Conservation (phyloP, 2,329 filamentous ascomycete genomes). For the Sclerotinia glacialis region DNA sequence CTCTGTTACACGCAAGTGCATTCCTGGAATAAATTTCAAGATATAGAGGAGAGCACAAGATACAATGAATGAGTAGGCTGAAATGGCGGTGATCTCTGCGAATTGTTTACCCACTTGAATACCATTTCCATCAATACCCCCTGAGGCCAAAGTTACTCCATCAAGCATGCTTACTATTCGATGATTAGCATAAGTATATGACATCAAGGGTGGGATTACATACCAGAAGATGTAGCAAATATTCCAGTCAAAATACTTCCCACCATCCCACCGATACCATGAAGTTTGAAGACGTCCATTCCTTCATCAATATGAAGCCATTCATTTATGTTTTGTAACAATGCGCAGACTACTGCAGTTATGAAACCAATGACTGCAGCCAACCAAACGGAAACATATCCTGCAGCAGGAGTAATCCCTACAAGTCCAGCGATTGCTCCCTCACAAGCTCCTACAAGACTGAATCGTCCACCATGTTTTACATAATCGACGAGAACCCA, state of each 20-base stretch:
- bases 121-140: constrained; percentile 51
- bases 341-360: constrained; percentile 44
- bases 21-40: constrained; percentile 56
- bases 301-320: constrained; percentile 55
- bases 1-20: constrained; percentile 53
- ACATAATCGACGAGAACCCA: constrained; percentile 55
- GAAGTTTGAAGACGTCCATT: constrained; percentile 58
- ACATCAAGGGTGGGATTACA: constrained; percentile 19
- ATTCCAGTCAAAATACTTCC: constrained; percentile 57
- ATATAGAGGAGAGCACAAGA: constrained; percentile 53
- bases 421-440: constrained; percentile 57
- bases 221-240: constrained; percentile 47
- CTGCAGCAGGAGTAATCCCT: constrained; percentile 57
- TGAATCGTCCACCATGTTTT: constrained; percentile 48
- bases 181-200: constrained; percentile 11
- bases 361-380: constrained; percentile 52
- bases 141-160: constrained; percentile 45
- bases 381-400: constrained; percentile 53
- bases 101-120: constrained; percentile 57
- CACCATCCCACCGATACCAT: constrained; percentile 57
- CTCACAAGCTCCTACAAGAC: constrained; percentile 51
- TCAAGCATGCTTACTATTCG: constrained; percentile 50
- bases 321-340: constrained; percentile 48
- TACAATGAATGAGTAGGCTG: constrained; percentile 53
- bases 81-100: constrained; percentile 55